Evolutionary conservation across 495 filamentous ascomycete species (phyloP).

Genomic region (Penicillium herquei): DNA sequence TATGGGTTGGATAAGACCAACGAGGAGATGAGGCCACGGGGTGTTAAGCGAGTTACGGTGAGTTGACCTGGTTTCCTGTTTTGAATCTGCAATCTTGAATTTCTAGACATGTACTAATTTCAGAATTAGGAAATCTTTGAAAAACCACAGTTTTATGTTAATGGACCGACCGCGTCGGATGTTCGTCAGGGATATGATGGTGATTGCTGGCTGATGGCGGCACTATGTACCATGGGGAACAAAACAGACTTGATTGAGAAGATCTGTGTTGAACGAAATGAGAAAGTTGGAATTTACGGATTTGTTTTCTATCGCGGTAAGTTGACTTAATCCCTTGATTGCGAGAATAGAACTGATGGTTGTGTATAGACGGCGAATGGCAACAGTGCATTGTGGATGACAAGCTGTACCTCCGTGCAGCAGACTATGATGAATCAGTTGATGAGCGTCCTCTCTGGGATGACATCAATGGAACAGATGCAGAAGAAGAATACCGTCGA

Average conservation of each 20-base stretch:
- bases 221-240: constrained; percentile 78
- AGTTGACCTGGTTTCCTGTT: constrained; percentile 10
- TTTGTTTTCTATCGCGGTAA: constrained; percentile 86
- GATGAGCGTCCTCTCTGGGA: constrained; percentile 71
- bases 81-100: not conserved
- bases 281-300: constrained; percentile 85
- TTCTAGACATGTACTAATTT: constrained; percentile 1
- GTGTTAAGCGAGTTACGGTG: constrained; percentile 64
- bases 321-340: constrained; percentile 6
- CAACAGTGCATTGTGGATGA: constrained; percentile 86
- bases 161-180: constrained; percentile 79
- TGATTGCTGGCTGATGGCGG: constrained; percentile 92
- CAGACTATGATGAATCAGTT: constrained; percentile 74
- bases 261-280: constrained; percentile 79
- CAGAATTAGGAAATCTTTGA: constrained; percentile 76
- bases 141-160: constrained; percentile 78
- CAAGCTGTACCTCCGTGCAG: constrained; percentile 76
- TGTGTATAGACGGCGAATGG: constrained; percentile 77
- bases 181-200: constrained; percentile 77
- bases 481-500: constrained; percentile 75
- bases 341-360: too few relatives aligned
- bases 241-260: constrained; percentile 75
- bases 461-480: constrained; percentile 64
- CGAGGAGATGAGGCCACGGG: constrained; percentile 49
- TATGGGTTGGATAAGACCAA: constrained; percentile 54